These are phyloP conservation scores for Neurospora sp. DNA, from an alignment of 495 filamentous ascomycete species.

Conservation along the genomic window DNA sequence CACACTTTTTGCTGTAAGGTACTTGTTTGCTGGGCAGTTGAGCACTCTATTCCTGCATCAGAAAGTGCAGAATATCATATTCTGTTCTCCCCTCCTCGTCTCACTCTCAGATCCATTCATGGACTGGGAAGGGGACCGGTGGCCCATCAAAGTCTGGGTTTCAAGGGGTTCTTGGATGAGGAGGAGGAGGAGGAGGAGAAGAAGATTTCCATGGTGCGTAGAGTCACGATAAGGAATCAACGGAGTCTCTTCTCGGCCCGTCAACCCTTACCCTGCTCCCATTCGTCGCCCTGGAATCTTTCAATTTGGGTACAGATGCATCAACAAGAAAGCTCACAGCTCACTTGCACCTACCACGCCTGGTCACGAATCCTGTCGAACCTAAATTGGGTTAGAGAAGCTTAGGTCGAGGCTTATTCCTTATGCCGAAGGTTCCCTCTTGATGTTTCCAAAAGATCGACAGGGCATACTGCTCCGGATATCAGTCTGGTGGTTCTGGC, in stretches of 20 bases:
- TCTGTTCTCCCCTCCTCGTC: neutral
- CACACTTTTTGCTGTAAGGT: neutral
- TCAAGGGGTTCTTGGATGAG: neutral
- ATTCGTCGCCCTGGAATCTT: slow-evolving; percentile 4
- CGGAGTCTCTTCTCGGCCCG: neutral
- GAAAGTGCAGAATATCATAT: neutral
- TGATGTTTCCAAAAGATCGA: neutral
- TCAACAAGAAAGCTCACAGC: neutral
- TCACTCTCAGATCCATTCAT: neutral
- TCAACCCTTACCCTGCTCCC: neutral
- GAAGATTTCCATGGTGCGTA: neutral
- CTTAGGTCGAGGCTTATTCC: neutral
- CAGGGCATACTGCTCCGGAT: neutral
- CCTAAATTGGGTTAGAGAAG: neutral
- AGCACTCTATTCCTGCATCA: neutral
- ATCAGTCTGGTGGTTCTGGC: neutral
- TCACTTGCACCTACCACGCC: neutral
- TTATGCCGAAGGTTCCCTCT: neutral
- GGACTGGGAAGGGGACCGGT: neutral
- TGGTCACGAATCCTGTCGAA: neutral
- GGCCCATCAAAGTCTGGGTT: slow-evolving; percentile 2
- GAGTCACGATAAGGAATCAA: neutral
- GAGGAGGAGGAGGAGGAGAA: neutral
- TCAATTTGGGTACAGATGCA: slow-evolving; percentile 4
- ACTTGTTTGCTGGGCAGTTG: neutral